Base-by-base conservation (phyloP, 768 basidiomycete species). In the Pleurotus djamor region DNA sequence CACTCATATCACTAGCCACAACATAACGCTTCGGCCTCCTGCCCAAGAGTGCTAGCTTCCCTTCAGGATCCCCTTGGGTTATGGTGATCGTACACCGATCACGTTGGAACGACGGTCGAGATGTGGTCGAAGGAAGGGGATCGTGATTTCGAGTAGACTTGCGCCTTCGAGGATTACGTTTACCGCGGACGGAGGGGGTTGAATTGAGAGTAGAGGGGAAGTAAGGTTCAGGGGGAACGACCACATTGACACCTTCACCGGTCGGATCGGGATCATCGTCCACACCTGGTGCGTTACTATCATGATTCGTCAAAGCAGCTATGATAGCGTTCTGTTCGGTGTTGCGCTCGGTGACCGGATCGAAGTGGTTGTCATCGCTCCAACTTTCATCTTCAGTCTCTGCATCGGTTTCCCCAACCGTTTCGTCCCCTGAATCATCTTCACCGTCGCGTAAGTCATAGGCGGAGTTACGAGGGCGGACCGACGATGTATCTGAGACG, bases 1-100 rank as follows among this genome's bases (percentile, higher is more conserved):
- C 93, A 61, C 91, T 94, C 66, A 98, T 70, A 81, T 99, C 97
- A 68, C 94, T 97, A 4, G 95, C 91, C 17, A 98, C 89, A 9
- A 97, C 79, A 72, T 98, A 99, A 61, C 83, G 81, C 63, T 84
- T 79, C 63, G 83, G 80, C 68, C 83, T 83, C 5, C 85, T 78
- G 16, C 72, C 77, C 17, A 28, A 17, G 13, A 43, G 54, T 47
- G 77, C 77, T 47, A 82, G 75, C 59, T 83, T 83, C 0, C 75
- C 76, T 0, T 71, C 83, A 1, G 94, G 93, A 59, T 92, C 82
- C 4, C 96, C 97, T 65, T 99, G 96, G 0, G 83, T 90, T 58
- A 98, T 67, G 0, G 86, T 87, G 62, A 98, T 91, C 3, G 94
- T 94, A 68, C 95, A 98, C 28, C 97, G 78, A 69, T 99, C 96